A percentile compares a stretch with the other conserved stretches of the same genome.
Conservation (phyloP, 768 basidiomycete species). For the Saitozyma sp. region DNA sequence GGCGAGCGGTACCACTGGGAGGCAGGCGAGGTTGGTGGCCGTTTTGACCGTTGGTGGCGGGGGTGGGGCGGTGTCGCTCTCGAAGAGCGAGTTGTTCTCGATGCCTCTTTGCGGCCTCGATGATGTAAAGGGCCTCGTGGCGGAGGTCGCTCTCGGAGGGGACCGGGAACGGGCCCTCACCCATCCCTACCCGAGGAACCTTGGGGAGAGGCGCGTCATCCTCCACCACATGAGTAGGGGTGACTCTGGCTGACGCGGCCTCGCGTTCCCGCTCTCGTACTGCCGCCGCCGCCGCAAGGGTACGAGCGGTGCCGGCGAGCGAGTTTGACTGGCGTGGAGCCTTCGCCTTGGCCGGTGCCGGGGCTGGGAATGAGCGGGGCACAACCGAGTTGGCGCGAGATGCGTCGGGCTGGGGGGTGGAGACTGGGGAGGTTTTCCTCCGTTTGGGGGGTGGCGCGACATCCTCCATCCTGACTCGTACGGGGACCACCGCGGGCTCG, state of each 20-base stretch:
- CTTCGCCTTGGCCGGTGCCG: constrained; percentile 5
- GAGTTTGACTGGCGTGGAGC: not conserved
- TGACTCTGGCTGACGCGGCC: constrained; percentile 1
- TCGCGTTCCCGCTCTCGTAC: not conserved
- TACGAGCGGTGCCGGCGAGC: not conserved
- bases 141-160: constrained; percentile 27
- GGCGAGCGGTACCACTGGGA: not conserved
- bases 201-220: constrained; percentile 17
- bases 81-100: constrained; percentile 4
- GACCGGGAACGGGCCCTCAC: constrained; percentile 13
- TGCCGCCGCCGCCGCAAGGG: constrained; percentile 2
- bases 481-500: too few species aligned
- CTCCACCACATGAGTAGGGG: constrained; percentile 8
- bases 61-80: not conserved
- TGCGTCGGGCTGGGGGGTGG: constrained; percentile 11
- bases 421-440: constrained; percentile 7
- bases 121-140: constrained; percentile 19
- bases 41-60: not conserved
- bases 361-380: not conserved
- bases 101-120: constrained; percentile 15
- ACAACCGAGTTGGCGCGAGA: constrained; percentile 8
- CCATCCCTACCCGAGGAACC: constrained; percentile 30
- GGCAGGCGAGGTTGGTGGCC: not conserved
- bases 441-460: constrained; percentile 7
- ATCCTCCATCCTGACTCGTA: constrained; percentile 3